phyloP scores from a whole-genome alignment of 129 eudicot genomes.

The Silybum marianum region DNA sequence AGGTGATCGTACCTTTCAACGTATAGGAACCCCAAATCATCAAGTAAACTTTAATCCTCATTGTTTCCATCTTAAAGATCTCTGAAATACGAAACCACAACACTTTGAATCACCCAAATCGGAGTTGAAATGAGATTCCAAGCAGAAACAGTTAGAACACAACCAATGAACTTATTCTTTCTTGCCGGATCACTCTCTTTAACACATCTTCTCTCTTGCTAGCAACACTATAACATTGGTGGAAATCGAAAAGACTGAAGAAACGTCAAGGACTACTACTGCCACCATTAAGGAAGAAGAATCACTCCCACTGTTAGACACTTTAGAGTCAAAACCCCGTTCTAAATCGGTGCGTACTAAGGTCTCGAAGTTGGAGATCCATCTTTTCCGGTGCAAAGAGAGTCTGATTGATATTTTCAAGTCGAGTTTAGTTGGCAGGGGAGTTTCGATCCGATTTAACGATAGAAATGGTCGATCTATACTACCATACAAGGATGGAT shows the following conservation, averaged over 20 bases:
- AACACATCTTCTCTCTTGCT: not conserved
- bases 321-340: slow-evolving; percentile 13
- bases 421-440: slow-evolving; percentile 67
- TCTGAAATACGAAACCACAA: too few relatives aligned
- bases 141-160: too few relatives aligned
- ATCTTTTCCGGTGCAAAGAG: slow-evolving; percentile 54
- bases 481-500: slow-evolving; percentile 62
- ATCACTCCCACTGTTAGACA: slow-evolving; percentile 36
- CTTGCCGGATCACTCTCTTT: not conserved
- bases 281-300: slow-evolving; percentile 37
- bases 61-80: too few relatives aligned
- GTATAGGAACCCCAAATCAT: too few relatives aligned
- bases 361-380: slow-evolving; percentile 72
- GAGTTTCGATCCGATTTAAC: slow-evolving; percentile 74
- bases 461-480: slow-evolving; percentile 67
- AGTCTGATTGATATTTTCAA: slow-evolving; percentile 74
- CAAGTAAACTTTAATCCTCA: too few relatives aligned
- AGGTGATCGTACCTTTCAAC: too few relatives aligned
- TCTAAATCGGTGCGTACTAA: slow-evolving; percentile 45
- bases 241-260: slow-evolving; percentile 48
- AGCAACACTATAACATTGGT: slow-evolving; percentile 30
- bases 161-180: too few relatives aligned
- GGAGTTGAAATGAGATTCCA: too few relatives aligned
- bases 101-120: too few relatives aligned
- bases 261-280: not conserved